Conservation (phyloP, 1,284 basidiomycete genomes). For the Ceratobasidium sp. region DNA sequence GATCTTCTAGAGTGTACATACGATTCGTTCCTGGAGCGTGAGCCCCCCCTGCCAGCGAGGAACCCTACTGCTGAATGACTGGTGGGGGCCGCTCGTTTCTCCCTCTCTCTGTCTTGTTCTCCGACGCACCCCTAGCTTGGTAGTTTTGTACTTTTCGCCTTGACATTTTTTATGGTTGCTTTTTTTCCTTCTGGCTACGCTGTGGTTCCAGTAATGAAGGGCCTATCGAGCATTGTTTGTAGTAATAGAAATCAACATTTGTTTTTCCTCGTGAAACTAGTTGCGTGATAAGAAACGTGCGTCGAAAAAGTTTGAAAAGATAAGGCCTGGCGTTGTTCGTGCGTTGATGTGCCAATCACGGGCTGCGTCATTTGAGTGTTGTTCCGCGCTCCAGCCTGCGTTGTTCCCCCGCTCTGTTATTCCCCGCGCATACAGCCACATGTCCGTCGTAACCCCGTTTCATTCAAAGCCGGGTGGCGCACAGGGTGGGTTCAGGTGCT, state of each 20-base stretch:
- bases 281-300: conserved; percentile 3
- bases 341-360: no score
- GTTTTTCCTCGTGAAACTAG: background rate
- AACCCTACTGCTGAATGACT: conserved; percentile 13
- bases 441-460: no score
- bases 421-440: no score
- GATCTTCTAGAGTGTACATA: conserved; percentile 20
- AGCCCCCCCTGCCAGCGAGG: conserved; percentile 18
- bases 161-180: background rate
- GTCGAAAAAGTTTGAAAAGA: background rate
- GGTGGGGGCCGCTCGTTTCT: background rate
- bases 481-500: no score
- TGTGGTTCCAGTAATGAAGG: conserved; percentile 21
- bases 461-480: no score
- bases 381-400: conserved; percentile 1
- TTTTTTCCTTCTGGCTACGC: background rate
- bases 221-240: conserved; percentile 15
- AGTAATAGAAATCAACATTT: conserved; percentile 21
- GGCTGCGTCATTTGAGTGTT: background rate
- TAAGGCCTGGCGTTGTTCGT: background rate
- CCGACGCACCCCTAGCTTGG: conserved; percentile 9
- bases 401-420: no score
- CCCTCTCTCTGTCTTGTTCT: background rate
- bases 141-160: conserved; percentile 13
- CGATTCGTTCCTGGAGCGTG: conserved; percentile 11